Conservation (phyloP, 2,329 filamentous ascomycete species). For the Colletotrichum eremochloae region DNA sequence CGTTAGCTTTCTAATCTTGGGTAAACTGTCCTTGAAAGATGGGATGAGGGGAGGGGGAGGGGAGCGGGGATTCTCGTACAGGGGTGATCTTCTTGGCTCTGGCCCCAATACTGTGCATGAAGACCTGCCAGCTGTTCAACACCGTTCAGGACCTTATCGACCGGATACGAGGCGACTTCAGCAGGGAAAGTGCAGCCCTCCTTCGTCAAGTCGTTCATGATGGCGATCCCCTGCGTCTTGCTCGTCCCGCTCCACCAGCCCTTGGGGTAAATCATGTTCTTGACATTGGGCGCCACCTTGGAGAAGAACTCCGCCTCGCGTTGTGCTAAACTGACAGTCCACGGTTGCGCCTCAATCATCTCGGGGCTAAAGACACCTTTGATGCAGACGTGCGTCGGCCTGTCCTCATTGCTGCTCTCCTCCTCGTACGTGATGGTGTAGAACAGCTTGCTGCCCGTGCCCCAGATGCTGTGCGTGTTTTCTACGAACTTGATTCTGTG, state of each 20-base stretch:
- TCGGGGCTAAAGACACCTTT: conserved; percentile 56
- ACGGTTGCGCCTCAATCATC: conserved; percentile 51
- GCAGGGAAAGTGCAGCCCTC: conserved; percentile 52
- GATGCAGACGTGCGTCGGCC: conserved; percentile 50
- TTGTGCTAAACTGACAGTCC: conserved; percentile 49
- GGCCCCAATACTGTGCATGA: conserved; percentile 56
- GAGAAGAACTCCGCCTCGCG: conserved; percentile 55
- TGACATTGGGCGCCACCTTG: conserved; percentile 49
- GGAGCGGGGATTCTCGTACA: conserved; percentile 19
- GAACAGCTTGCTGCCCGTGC: conserved; percentile 49
- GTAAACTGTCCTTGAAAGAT: neutral
- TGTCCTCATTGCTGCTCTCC: conserved; percentile 27
- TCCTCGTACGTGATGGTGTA: conserved; percentile 48
- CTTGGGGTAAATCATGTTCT: conserved; percentile 48
- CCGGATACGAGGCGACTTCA: conserved; percentile 49
- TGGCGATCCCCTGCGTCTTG: conserved; percentile 53
- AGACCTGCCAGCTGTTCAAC: conserved; percentile 56
- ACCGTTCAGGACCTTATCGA: conserved; percentile 51
- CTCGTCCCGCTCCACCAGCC: conserved; percentile 54
- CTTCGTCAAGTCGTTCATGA: conserved; percentile 53
- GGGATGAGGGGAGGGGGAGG: neutral
- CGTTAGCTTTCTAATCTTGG: neutral
- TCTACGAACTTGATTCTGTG: conserved; percentile 44
- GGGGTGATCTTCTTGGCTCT: conserved; percentile 48
- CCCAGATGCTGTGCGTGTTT: conserved; percentile 46